These are phyloP conservation scores for Aspergillus leporis DNA, from an alignment of 495 filamentous ascomycete species.

Conservation along the genomic window DNA sequence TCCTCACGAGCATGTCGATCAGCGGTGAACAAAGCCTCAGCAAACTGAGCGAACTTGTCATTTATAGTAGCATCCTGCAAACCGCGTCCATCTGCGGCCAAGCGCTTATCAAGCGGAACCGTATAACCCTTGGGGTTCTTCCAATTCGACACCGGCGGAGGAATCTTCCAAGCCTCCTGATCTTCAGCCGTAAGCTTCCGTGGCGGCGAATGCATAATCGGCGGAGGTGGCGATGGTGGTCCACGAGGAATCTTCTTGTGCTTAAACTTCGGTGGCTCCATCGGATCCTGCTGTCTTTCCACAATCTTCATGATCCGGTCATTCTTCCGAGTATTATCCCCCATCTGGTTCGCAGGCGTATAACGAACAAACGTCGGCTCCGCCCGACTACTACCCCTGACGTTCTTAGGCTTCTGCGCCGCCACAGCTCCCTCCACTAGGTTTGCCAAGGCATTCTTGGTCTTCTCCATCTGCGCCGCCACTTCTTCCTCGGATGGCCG, in stretches of 20 bases:
- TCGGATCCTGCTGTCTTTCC: constrained; percentile 89
- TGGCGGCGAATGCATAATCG: constrained; percentile 93
- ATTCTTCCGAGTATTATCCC: constrained; percentile 81
- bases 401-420: constrained; percentile 93
- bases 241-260: constrained; percentile 97
- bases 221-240: constrained; percentile 88
- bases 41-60: constrained; percentile 97
- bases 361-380: constrained; percentile 95
- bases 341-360: constrained; percentile 96
- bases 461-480: constrained; percentile 77
- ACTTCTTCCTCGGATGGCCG: constrained; percentile 85
- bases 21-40: constrained; percentile 89
- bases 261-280: constrained; percentile 98
- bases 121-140: constrained; percentile 99
- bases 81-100: constrained; percentile 93
- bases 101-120: constrained; percentile 90
- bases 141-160: constrained; percentile 95
- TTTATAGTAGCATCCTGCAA: constrained; percentile 96
- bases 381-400: constrained; percentile 71
- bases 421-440: constrained; percentile 84
- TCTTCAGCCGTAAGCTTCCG: constrained; percentile 95
- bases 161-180: constrained; percentile 95
- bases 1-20: constrained; percentile 95
- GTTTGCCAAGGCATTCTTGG: constrained; percentile 76
- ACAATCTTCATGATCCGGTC: constrained; percentile 99